phyloP scores from a whole-genome alignment of 108 stramenopile genomes.

The Cyclotella baltica region DNA sequence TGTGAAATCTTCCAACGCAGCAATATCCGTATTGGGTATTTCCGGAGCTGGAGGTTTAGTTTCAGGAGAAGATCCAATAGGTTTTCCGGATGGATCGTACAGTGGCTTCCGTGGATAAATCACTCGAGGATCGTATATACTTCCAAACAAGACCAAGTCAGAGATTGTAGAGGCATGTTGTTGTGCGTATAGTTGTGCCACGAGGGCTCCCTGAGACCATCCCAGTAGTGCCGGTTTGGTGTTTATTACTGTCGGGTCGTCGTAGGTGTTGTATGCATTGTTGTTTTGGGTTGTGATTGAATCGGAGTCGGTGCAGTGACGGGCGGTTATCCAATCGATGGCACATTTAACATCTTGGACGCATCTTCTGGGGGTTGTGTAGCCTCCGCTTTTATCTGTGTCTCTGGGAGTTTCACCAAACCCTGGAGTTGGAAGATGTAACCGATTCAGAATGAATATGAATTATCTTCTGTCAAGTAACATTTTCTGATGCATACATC shows the following conservation, averaged over 20 bases:
- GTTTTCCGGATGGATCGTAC: constrained; percentile 37
- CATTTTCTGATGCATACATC: background rate
- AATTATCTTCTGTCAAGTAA: no score
- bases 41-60: constrained; percentile 24
- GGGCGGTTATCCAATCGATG: constrained; percentile 69
- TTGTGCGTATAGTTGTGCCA: constrained; percentile 89
- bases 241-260: constrained; percentile 21
- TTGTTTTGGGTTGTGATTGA: background rate
- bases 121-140: constrained; percentile 82
- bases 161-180: constrained; percentile 52
- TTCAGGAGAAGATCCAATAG: constrained; percentile 17
- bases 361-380: constrained; percentile 76
- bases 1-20: constrained; percentile 88
- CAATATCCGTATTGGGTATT: constrained; percentile 66
- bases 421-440: background rate
- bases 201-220: constrained; percentile 89
- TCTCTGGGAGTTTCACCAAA: constrained; percentile 87
- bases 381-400: constrained; percentile 30
- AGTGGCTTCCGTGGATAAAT: constrained; percentile 79
- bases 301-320: constrained; percentile 43
- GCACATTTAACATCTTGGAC: constrained; percentile 81
- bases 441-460: background rate
- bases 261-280: background rate
- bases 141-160: constrained; percentile 81
- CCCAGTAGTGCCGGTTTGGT: constrained; percentile 66